These are phyloP conservation scores for Bisporella sp. DNA, from an alignment of 2,329 filamentous ascomycete genomes.

Conservation along the genomic window DNA sequence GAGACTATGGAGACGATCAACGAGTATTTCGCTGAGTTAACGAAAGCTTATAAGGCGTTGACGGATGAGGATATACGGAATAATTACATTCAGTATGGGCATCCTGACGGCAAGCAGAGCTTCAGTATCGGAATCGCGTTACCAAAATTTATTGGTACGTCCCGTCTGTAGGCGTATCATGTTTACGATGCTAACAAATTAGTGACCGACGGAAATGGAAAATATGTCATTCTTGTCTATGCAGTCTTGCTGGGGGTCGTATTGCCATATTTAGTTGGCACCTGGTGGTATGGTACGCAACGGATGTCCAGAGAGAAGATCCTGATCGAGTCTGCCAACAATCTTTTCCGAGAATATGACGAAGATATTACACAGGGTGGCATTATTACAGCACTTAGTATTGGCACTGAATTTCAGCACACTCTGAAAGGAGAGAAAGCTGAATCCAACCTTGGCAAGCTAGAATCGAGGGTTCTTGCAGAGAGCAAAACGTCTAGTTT, in stretches of 20 bases:
- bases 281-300: constrained; percentile 98
- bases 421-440: constrained; percentile 71
- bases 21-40: constrained; percentile 85
- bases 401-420: constrained; percentile 77
- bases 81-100: constrained; percentile 92
- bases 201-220: constrained; percentile 86
- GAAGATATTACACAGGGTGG: constrained; percentile 76
- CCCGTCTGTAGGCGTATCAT: no score
- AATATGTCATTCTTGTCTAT: constrained; percentile 90
- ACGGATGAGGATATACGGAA: constrained; percentile 96
- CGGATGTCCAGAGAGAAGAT: constrained; percentile 89
- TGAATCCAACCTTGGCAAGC: constrained; percentile 71
- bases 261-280: constrained; percentile 86
- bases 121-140: constrained; percentile 97
- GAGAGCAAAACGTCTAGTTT: constrained; percentile 45
- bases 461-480: constrained; percentile 74
- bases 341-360: constrained; percentile 87
- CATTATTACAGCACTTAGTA: constrained; percentile 74
- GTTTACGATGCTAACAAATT: no score
- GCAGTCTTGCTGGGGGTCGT: constrained; percentile 81
- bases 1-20: constrained; percentile 81
- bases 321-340: constrained; percentile 86
- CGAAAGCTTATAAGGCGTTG: constrained; percentile 95
- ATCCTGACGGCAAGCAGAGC: constrained; percentile 96
- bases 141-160: constrained; percentile 65